Evolutionary conservation across 2,329 filamentous ascomycete genomes (phyloP), one percentile per base, ranked within the genome.

Genomic region (Phoma sp.): DNA sequence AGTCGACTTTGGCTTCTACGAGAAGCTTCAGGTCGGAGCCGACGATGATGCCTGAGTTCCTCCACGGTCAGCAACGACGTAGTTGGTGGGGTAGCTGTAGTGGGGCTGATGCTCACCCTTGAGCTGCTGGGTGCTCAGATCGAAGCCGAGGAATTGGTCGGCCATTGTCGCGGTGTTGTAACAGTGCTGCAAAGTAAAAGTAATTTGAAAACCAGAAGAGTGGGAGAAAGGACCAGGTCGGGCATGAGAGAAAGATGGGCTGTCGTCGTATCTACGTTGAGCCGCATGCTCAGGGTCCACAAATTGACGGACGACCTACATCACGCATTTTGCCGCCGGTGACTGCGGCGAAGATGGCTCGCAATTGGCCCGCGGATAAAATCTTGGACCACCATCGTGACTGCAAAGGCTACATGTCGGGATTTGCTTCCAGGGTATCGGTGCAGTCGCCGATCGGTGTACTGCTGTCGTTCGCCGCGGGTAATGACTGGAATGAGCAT

Each of bases 81-180:
- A 18, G 18, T 18, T 18, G 58, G 70, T 59, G 71, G 68, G 68
- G 69, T 68, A 68, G 69, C 62, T 68, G 10, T 57, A 53, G 62
- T 45, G 60, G 45, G 47, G 70, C 18, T 18, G 18, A 18, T 18
- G 18, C 61, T 75, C 53, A 86, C 91, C 93, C 83, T 99, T 98
- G 53, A 98, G 83, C 75, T 98, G 93, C 76, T 98, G 95, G 53
- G 95, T 98, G 38, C 93, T 97, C 56, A 98, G 87, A 78, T 99
- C 95, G 75, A 98, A 93, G 57, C 95, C 95, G 69, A 96, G 82
- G 72, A 96, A 96, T 57, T 96, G 80, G 44, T 73, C 68, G 69
- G 68, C 69, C 71, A 74, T 74, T 45, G 52, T 71, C 65, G 46
- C 48, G 24, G 36, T 51, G n/a, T 43, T 24, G 18, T 27, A 9